Base-by-base conservation (phyloP, 352 stramenopile genomes). In the Globisporangium canariense region DNA sequence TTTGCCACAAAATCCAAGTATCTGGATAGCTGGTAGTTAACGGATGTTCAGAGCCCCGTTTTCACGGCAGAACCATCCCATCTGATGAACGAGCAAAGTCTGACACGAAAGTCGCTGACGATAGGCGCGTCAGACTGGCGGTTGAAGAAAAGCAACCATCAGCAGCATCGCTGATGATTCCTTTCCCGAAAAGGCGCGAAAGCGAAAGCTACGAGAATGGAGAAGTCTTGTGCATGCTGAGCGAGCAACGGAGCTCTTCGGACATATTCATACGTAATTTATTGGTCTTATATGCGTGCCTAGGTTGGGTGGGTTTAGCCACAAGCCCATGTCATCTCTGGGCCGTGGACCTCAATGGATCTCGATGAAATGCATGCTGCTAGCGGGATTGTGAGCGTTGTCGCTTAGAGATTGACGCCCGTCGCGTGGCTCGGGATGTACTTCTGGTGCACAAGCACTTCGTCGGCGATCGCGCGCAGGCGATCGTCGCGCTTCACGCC, bases 401-500 rank as follows among this genome's bases (percentile, higher is more conserved):
- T 34, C 28, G 50, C 52, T 28, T 70, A 83, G 20, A 78, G 74
- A 64, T 88, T 81, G 50, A 95, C 85, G 41, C 84, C 84, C 22
- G 82, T 93, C 22, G 81, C 79, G 70, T 96, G 88, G 55, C 62
- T 74, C 34, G 88, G 81, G 62, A 93, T 90, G 74, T 91, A 94
- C 71, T 87, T 89, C 63, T 82, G 78, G 36, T 84, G 70, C 49
- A 68, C 61, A 22, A 94, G 82, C 66, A 94, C 83, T 55, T 91
- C 78, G 69, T 90, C 81, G 4, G 88, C 86, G 57, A 96, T 94
- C 20, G 76, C 76, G 56, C 78, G 75, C 64, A 93, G 83, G 25
- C 81, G 77, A 52, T 88, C 74, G 71, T 94, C 85, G 51, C 78
- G 74, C 69, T 89, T 89, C 30, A 55, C 62, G 52, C 74, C 70